Evolutionary conservation across 495 filamentous ascomycete species (phyloP), one percentile per base, ranked within the genome.

Genomic region (Neurospora pannonica): DNA sequence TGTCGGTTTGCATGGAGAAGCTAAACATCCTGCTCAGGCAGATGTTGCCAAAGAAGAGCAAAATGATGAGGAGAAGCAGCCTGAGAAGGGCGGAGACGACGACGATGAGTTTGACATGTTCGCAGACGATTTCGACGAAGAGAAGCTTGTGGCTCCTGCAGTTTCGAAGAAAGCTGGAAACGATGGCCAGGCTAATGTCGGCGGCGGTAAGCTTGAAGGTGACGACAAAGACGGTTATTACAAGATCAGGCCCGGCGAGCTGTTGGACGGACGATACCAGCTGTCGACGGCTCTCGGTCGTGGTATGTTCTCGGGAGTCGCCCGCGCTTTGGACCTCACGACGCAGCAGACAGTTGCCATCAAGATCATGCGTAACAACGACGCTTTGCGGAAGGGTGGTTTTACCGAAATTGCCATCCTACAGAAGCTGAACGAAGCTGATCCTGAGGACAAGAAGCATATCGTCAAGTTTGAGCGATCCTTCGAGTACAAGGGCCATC

Each of bases 221-320:
- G 94, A 96, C 80, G 96, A 98, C 80, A 87, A 91, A 31, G 95
- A 98, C 78, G 97, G 94, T 11, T 98, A 98, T 79, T 98, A 97
- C 85, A 95, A 94, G 81, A 89, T 97, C 69, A 91, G 95, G 40
- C 88, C 93, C 60, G 94, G 94, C 75, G 96, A 99, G 84, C 82
- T 98, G 43, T 87, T 99, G 75, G 92, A 97, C 79, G 89, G 90
- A 43, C 90, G 94, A 38, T 98, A 99, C 78, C 93, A 94, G 81
- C 88, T 98, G 38, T 90, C 94, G 77, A 88, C 93, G 42, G 91
- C 91, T 73, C 88, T 98, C n/a, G 96, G 96, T 75, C 93, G 92
- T 79, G 96, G 96, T 71, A 96, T 98, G 90, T 99, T 98, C 77
- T 97, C 96, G 0, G 92, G 92, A 11, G 96, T 99, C n/a, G 93